Evolutionary conservation across 106 monocot species (phyloP).

Genomic region (Dendrobium officinale): DNA sequence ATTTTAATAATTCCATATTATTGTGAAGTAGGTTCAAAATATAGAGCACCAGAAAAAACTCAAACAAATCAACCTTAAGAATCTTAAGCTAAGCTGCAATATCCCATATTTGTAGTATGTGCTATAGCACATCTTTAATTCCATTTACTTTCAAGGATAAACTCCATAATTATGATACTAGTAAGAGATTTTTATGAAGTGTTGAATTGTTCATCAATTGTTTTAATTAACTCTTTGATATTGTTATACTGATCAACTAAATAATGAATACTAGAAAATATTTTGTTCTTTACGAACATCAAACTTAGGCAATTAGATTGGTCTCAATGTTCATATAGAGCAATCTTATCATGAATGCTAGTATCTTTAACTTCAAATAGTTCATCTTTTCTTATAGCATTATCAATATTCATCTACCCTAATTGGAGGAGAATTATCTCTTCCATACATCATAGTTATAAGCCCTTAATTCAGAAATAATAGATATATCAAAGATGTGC

Average conservation of each 20-base stretch:
- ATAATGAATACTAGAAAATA: background rate
- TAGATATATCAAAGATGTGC: no score
- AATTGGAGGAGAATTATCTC: slow-evolving; percentile 8
- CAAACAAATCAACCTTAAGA: slow-evolving; percentile 1
- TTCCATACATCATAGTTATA: background rate
- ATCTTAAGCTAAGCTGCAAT: background rate
- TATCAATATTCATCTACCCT: background rate
- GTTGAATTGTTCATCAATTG: slow-evolving; percentile 7
- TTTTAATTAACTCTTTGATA: background rate
- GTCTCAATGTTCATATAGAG: no score
- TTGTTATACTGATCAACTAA: background rate
- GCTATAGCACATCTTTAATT: background rate
- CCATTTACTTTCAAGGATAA: background rate
- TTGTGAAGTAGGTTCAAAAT: slow-evolving; percentile 6
- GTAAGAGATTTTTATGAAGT: slow-evolving; percentile 5
- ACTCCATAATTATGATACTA: slow-evolving; percentile 8
- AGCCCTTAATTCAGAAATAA: background rate
- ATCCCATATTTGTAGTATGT: slow-evolving; percentile 9
- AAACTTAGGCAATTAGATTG: background rate
- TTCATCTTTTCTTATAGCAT: no score
- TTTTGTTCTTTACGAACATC: background rate
- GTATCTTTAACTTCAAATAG: background rate
- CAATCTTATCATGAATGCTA: background rate
- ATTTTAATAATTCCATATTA: background rate
- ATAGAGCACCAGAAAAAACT: background rate